Evolutionary conservation across 805 yeast genomes (phyloP).

Genomic region (Pichia phayaonensis): DNA sequence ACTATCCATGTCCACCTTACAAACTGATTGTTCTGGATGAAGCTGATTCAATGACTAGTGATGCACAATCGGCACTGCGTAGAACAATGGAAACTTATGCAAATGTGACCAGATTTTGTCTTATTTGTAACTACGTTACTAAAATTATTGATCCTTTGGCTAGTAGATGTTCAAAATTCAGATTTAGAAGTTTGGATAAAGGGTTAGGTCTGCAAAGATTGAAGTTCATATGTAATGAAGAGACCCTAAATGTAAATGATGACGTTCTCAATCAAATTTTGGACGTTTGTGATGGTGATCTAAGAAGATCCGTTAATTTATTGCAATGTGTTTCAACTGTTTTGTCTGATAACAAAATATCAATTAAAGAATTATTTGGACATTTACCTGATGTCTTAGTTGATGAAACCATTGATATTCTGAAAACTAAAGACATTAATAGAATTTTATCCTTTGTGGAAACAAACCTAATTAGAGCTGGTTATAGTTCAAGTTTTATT

Average conservation of each 20-base stretch:
- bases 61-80: conserved; percentile 91
- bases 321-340: conserved; percentile 76
- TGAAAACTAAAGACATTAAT: conserved; percentile 19
- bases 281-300: conserved; percentile 77
- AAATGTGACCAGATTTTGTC: conserved; percentile 82
- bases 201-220: conserved; percentile 64
- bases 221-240: conserved; percentile 47
- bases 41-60: conserved; percentile 98
- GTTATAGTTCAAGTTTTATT: conserved; percentile 27
- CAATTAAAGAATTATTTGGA: conserved; percentile 28
- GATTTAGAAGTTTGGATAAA: conserved; percentile 74
- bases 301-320: conserved; percentile 86
- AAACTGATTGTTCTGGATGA: conserved; percentile 89
- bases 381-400: conserved; percentile 21
- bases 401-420: conserved; percentile 13
- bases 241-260: conserved; percentile 34
- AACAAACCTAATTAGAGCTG: conserved; percentile 23
- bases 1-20: conserved; percentile 95
- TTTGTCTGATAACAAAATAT: conserved; percentile 18
- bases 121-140: conserved; percentile 94
- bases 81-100: conserved; percentile 92
- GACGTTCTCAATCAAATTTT: conserved; percentile 58
- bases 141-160: conserved; percentile 95
- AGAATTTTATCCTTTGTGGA: conserved; percentile 22
- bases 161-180: conserved; percentile 90